phyloP scores from a whole-genome alignment of 768 basidiomycete genomes.

The Russula vinacea region DNA sequence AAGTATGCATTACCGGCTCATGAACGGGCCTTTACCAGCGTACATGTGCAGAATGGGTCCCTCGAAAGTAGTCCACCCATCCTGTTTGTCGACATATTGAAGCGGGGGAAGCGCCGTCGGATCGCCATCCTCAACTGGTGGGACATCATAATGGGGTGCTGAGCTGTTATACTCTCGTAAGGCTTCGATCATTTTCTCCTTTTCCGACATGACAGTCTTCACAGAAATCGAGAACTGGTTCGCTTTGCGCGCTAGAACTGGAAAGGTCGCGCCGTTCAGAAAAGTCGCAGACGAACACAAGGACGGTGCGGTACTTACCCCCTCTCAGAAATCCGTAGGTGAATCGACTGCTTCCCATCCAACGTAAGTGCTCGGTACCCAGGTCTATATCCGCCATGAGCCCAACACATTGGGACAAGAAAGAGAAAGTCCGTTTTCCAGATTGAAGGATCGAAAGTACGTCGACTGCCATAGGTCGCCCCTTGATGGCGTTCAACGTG shows the following conservation, averaged over 20 bases:
- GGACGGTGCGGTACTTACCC: conserved; percentile 46
- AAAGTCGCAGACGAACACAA: not conserved
- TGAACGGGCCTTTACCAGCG: conserved; percentile 78
- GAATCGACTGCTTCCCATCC: conserved; percentile 85
- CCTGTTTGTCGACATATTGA: conserved; percentile 45
- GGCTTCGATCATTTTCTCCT: conserved; percentile 60
- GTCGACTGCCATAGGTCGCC: conserved; percentile 71
- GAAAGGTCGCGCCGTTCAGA: not conserved
- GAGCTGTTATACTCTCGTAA: conserved; percentile 40
- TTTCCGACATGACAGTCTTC: conserved; percentile 68
- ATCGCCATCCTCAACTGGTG: conserved; percentile 15
- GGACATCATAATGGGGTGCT: conserved; percentile 21
- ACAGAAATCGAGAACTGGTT: conserved; percentile 70
- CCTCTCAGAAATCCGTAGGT: conserved; percentile 67
- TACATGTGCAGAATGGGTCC: conserved; percentile 67
- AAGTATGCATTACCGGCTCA: conserved; percentile 48
- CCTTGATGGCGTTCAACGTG: conserved; percentile 77
- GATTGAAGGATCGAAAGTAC: conserved; percentile 73
- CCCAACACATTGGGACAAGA: conserved; percentile 80
- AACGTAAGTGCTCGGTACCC: conserved; percentile 78
- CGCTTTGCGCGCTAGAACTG: conserved; percentile 59
- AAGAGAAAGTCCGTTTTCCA: conserved; percentile 62
- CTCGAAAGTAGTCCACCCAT: conserved; percentile 70
- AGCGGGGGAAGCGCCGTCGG: conserved; percentile 44
- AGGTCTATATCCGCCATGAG: conserved; percentile 84